Percentiles rank a stretch among this genome's conserved stretches.
phyloP scores from a whole-genome alignment of 257 asterid species.

The Nicotiana undulata region DNA sequence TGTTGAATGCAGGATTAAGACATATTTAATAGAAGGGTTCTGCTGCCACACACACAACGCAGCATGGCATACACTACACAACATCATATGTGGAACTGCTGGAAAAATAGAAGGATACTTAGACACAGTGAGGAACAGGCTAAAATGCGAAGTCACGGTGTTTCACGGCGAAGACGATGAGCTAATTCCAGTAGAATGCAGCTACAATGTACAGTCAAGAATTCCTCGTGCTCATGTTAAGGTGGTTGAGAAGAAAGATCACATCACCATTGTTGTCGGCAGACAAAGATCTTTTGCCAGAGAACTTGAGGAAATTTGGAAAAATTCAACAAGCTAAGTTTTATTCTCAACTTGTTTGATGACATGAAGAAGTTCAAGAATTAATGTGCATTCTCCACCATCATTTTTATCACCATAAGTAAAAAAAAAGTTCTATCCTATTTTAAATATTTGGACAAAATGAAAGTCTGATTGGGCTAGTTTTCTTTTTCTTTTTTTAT shows the following conservation, averaged over 20 bases:
- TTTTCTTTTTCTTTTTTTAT: neutral
- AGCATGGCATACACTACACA: slow-evolving; percentile 97
- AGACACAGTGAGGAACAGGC: slow-evolving; percentile 40
- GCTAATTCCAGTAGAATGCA: slow-evolving; percentile 83
- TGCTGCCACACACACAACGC: slow-evolving; percentile 91
- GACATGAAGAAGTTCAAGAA: neutral
- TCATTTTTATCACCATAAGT: neutral
- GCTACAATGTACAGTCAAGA: slow-evolving; percentile 53
- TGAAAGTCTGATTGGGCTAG: neutral
- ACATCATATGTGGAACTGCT: slow-evolving; percentile 83
- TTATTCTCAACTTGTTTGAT: neutral
- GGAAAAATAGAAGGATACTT: slow-evolving; percentile 65
- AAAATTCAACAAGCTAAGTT: slow-evolving; percentile 23
- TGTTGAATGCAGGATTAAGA: slow-evolving; percentile 44
- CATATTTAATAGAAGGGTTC: slow-evolving; percentile 85
- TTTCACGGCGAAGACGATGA: slow-evolving; percentile 77
- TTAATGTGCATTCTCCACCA: neutral
- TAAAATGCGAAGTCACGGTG: slow-evolving; percentile 53
- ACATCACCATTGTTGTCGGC: slow-evolving; percentile 88
- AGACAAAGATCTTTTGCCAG: slow-evolving; percentile 72
- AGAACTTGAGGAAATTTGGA: slow-evolving; percentile 87
- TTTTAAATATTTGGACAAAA: neutral
- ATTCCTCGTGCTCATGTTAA: slow-evolving; percentile 63
- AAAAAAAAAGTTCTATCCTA: neutral
- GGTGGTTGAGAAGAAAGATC: slow-evolving; percentile 64